Evolutionary conservation across 306 rosid genomes (phyloP).

Genomic region (Gleditsia sinensis): DNA sequence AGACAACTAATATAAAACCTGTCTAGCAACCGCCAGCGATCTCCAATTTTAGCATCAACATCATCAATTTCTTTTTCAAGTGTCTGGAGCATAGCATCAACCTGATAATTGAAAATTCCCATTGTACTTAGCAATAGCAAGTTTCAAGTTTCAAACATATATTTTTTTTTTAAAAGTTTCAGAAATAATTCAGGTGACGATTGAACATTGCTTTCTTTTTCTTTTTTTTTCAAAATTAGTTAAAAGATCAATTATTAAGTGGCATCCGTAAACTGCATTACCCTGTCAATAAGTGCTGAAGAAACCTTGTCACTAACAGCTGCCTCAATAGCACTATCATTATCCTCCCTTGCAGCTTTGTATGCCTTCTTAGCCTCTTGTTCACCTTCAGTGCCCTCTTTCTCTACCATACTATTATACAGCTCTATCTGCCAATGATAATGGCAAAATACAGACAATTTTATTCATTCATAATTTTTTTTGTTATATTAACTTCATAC

Average conservation of each 20-base stretch:
- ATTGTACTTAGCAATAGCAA: constrained; percentile 1
- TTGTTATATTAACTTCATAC: not conserved
- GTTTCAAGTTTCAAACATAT: constrained; percentile 25
- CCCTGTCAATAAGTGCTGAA: constrained; percentile 50
- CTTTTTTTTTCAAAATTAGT: not conserved
- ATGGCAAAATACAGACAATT: not conserved
- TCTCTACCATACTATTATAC: constrained; percentile 55
- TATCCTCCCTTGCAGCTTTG: constrained; percentile 54
- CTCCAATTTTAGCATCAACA: constrained; percentile 90
- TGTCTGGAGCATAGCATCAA: constrained; percentile 76
- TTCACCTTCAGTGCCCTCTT: constrained; percentile 48
- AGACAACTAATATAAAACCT: constrained; percentile 47
- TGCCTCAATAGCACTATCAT: constrained; percentile 36
- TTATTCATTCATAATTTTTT: not conserved
- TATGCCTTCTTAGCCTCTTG: constrained; percentile 45
- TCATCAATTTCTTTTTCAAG: constrained; percentile 89
- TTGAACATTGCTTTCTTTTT: constrained; percentile 3
- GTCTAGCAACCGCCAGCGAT: constrained; percentile 75
- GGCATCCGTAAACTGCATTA: constrained; percentile 28
- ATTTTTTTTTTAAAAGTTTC: not conserved
- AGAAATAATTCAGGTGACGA: constrained; percentile 12
- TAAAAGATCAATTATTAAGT: constrained; percentile 13
- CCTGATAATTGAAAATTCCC: constrained; percentile 46
- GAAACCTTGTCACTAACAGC: constrained; percentile 45
- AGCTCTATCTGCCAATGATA: constrained; percentile 42